Evolutionary conservation across 495 filamentous ascomycete genomes (phyloP).

Genomic region (Lophiotrema nucula): DNA sequence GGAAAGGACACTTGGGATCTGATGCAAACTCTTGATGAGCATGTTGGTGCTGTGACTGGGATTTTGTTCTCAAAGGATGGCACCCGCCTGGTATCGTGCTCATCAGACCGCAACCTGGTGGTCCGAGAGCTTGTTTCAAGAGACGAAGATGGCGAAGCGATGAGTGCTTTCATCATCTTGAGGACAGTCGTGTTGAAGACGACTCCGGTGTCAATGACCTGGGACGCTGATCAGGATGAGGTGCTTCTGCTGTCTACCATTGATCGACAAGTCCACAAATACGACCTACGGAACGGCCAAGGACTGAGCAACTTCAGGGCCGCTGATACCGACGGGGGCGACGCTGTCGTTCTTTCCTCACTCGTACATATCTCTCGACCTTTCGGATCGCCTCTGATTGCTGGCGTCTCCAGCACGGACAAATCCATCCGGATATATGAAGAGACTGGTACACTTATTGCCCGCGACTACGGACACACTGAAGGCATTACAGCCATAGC

Average conservation of each 20-base stretch:
- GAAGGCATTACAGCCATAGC: constrained; percentile 82
- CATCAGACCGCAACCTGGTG: constrained; percentile 80
- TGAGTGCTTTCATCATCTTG: constrained; percentile 72
- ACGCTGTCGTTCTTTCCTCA: constrained; percentile 78
- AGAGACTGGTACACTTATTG: constrained; percentile 70
- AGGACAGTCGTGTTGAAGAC: constrained; percentile 78
- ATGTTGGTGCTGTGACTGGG: constrained; percentile 66
- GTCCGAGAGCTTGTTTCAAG: constrained; percentile 73
- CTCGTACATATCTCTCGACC: constrained; percentile 51
- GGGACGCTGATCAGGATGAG: constrained; percentile 53
- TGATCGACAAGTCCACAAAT: constrained; percentile 77
- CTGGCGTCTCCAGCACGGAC: constrained; percentile 86
- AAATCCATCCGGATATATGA: constrained; percentile 93
- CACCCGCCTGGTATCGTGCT: constrained; percentile 76
- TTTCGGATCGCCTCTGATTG: constrained; percentile 55
- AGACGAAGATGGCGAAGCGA: constrained; percentile 59
- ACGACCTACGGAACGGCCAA: constrained; percentile 70
- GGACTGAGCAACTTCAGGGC: constrained; percentile 73
- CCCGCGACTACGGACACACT: constrained; percentile 90
- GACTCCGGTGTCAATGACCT: constrained; percentile 80
- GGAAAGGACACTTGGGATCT: constrained; percentile 54
- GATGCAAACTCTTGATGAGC: constrained; percentile 75
- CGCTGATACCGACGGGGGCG: constrained; percentile 70
- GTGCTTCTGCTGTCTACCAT: constrained; percentile 73
- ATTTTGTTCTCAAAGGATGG: constrained; percentile 63